A percentile compares a stretch with the other conserved stretches of the same genome.
Evolutionary conservation across 2,329 filamentous ascomycete species (phyloP).

Genomic region (Fusarium hainanense): DNA sequence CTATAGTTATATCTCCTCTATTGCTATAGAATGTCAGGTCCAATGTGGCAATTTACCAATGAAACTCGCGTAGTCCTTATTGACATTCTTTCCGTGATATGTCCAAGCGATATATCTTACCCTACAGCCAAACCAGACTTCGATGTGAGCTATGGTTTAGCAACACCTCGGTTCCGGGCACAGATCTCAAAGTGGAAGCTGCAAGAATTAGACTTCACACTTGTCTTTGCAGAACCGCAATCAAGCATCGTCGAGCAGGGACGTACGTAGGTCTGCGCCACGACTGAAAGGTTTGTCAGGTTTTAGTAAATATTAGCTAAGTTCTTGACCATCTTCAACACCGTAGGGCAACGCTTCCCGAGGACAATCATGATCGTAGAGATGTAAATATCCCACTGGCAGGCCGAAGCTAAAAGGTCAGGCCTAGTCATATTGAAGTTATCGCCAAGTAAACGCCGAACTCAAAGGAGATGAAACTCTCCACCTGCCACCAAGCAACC

Average conservation of each 20-base stretch:
- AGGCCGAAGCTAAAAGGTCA: neutral
- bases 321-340: neutral
- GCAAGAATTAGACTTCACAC: conserved; percentile 9
- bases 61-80: neutral
- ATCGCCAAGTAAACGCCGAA: conserved; percentile 7
- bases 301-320: conserved; percentile 9
- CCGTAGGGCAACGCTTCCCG: neutral
- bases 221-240: neutral
- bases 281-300: conserved; percentile 2
- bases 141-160: neutral
- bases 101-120: neutral
- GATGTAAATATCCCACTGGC: neutral
- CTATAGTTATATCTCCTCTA: neutral
- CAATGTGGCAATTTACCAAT: neutral
- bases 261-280: conserved; percentile 6
- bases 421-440: conserved; percentile 1
- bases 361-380: neutral
- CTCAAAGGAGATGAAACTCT: conserved; percentile 18
- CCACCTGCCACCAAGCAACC: conserved; percentile 3
- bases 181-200: conserved; percentile 10
- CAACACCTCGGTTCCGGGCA: neutral
- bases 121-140: neutral
- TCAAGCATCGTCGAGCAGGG: neutral
- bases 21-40: neutral
- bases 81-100: neutral